Evolutionary conservation across 208 protist genomes (phyloP), one percentile per base, ranked within the genome.

Genomic region (Crithidia bombi): DNA sequence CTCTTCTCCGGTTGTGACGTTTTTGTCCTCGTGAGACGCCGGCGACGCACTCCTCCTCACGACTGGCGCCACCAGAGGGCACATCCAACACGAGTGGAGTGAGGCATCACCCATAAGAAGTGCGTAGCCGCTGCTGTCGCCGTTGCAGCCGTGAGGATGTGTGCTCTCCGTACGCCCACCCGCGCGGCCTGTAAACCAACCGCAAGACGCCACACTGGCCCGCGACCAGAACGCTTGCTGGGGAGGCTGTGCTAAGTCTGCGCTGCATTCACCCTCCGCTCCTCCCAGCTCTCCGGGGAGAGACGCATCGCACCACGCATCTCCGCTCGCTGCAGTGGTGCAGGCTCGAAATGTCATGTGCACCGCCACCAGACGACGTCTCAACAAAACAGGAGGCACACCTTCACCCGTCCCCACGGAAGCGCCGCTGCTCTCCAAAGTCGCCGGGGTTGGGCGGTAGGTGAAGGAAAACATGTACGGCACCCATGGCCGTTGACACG

Each of bases 51-150:
- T 10, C 3, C 10, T 10, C 3, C 43, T 46, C 3, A 51, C 10
- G 17, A 74, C 38, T 0, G 43, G 30, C 21, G 70, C 54, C 17
- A 63, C 63, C 6, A 61, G 55, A 19, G 70, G 70, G 32, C 70
- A 76, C 19, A 76, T 43, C 63, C 62, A 70, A 36, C 59, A 65
- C 10, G 63, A 28, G 7, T 65, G 35, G 11, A 49, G 44, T 1
- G 63, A 76, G 3, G 54, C 46, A 28, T 65, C 62, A 0, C 63
- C 63, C 39, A 59, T 35, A 25, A 76, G 32, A 30, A 76, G 12
- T 0, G 70, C 58, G 38, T 61, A 65, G 26, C 70, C 57, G 36
- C 14, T 32, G 39, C 5, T 10, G 47, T 33, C 1, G 26, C 32
- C n/a, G 44, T 21, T 52, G 47, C 15, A 21, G 5, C 43, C 21